Evolutionary conservation across 2,329 filamentous ascomycete genomes (phyloP).

Genomic region (Ophiostoma novo-ulmi): DNA sequence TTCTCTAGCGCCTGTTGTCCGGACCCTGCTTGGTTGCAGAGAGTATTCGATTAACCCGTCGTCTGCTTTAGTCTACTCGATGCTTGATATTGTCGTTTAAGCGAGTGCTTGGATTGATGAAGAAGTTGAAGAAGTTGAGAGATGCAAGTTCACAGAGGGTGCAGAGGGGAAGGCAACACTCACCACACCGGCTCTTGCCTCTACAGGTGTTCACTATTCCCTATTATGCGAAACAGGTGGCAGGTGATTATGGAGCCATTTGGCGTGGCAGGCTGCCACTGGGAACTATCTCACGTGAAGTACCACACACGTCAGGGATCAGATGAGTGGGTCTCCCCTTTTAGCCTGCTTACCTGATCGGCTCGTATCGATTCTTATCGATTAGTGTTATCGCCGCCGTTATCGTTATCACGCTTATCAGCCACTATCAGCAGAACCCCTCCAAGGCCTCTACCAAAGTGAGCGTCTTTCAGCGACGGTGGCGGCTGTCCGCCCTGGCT

Average conservation of each 20-base stretch:
- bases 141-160: conserved; percentile 13
- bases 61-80: neutral
- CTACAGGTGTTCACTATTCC: neutral
- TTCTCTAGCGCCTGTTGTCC: neutral
- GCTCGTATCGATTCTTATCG: neutral
- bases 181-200: conserved; percentile 8
- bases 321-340: neutral
- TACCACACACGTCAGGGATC: neutral
- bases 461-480: neutral
- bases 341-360: neutral
- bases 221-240: conserved; percentile 13
- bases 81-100: neutral
- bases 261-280: neutral
- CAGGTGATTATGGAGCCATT: conserved; percentile 10
- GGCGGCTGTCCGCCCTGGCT: conserved; percentile 6
- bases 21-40: neutral
- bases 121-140: conserved; percentile 6
- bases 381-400: neutral
- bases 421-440: neutral
- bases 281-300: conserved; percentile 20
- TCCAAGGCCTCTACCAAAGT: neutral
- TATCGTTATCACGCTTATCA: neutral
- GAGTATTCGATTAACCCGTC: neutral
- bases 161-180: conserved; percentile 22
- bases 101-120: neutral